Base-by-base conservation (phyloP, 2,329 filamentous ascomycete genomes). In the Diaporthe sp. region DNA sequence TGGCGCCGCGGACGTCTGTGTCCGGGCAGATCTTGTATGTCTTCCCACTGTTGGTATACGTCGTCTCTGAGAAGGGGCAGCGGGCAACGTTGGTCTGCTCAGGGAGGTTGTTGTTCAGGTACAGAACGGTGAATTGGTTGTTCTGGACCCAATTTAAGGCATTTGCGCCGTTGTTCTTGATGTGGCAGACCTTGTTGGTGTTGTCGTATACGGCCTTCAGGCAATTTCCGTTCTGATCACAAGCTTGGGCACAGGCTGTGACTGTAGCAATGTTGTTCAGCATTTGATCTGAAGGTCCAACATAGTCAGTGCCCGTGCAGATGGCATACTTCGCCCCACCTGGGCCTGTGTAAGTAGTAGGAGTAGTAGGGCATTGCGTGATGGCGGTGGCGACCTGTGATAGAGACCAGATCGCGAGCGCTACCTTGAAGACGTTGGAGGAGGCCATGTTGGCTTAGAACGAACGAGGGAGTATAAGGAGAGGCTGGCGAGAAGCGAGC, bases 151-250 rank as follows among this genome's bases (percentile, higher is more conserved):
- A 73, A 17, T 38, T 54, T 50, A 73, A 15, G 17, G 58, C 71
- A 33, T 73, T 67, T 35, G 30, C 35, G 30, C 30, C 58, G 17
- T 73, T 67, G 28, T 57, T 67, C 47, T 73, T 73, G 38, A 73
- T 47, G 28, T 72, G 73, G 42, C 73, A 75, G 7, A 67, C 50
- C 42, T 60, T 67, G 42, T 52, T 47, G 8, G 28, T 30, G 55
- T 40, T 72, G 50, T 75, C 69, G 25, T 68, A 75, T 1, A 72
- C 73, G 30, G 69, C 73, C 15, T 75, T 72, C 12, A 58, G 22
- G 42, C 73, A 72, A 22, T 61, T 50, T 2, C 47, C 28, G n/a
- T 45, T 66, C 10, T 67, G 38, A 30, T 66, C 38, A n/a, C 73
- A 75, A 40, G 54, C 38, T 38, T 72, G 68, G n/a, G 73, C 73